Conservation (phyloP, 805 yeast genomes). For the Saccharomycopsis vini region DNA sequence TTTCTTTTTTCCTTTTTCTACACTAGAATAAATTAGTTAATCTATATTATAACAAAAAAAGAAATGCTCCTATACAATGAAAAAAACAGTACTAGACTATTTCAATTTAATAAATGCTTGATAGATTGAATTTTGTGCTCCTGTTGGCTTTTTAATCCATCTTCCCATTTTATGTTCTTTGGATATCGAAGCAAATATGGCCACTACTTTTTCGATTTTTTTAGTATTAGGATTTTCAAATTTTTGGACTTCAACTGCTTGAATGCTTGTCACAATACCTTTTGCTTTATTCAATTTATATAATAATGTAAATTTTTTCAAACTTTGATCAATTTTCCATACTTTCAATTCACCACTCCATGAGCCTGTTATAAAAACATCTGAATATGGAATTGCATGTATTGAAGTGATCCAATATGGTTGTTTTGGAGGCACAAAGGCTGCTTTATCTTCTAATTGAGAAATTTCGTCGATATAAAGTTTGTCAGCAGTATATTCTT, state of each 20-base stretch:
- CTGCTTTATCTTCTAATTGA: slow-evolving; percentile 24
- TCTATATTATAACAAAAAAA: no score
- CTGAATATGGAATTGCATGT: slow-evolving; percentile 75
- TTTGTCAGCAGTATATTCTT: slow-evolving; percentile 47
- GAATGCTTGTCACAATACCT: slow-evolving; percentile 65
- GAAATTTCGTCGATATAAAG: slow-evolving; percentile 9
- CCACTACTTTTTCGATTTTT: slow-evolving; percentile 40
- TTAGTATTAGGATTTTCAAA: slow-evolving; percentile 28
- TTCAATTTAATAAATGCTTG: slow-evolving; percentile 34
- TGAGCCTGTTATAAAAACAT: slow-evolving; percentile 81
- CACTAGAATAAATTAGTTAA: no score
- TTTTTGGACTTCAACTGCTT: slow-evolving; percentile 32
- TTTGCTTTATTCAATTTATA: slow-evolving; percentile 50
- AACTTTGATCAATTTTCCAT: slow-evolving; percentile 65
- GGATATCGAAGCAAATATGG: slow-evolving; percentile 58
- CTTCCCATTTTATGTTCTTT: slow-evolving; percentile 88
- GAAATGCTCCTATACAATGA: no score
- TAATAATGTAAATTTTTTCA: slow-evolving; percentile 50
- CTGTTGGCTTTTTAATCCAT: slow-evolving; percentile 58
- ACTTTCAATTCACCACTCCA: slow-evolving; percentile 70
- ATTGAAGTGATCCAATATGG: slow-evolving; percentile 85
- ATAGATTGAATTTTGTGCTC: slow-evolving; percentile 67
- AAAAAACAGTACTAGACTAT: no score
- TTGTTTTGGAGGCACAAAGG: slow-evolving; percentile 58
- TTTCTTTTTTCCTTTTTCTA: no score